Conservation (phyloP, 441 rosid species). For the Jatropha podagrica region DNA sequence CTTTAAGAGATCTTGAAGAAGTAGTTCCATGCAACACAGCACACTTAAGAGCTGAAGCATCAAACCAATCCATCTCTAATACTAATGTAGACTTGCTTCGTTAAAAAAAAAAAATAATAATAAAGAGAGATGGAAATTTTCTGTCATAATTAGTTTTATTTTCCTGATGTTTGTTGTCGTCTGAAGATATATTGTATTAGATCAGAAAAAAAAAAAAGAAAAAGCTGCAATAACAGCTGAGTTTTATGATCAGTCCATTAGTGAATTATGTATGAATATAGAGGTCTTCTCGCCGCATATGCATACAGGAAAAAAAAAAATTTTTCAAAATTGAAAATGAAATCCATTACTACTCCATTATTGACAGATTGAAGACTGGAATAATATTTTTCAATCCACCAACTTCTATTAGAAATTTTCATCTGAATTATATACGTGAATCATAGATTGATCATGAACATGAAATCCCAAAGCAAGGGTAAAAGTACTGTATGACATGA, state of each 20-base stretch:
- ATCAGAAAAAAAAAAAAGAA: constrained; percentile 9
- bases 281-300: constrained; percentile 9
- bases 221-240: constrained; percentile 32
- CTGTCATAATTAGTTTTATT: constrained; percentile 6
- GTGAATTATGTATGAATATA: background rate
- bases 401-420: background rate
- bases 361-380: background rate
- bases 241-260: background rate
- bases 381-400: background rate
- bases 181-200: constrained; percentile 14
- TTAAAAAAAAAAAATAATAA: constrained; percentile 27
- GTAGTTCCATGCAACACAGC: constrained; percentile 44
- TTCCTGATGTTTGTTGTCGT: constrained; percentile 22
- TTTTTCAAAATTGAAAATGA: background rate
- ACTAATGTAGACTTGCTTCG: constrained; percentile 42
- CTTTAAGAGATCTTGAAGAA: constrained; percentile 46
- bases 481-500: background rate
- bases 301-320: background rate
- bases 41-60: constrained; percentile 44
- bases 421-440: background rate
- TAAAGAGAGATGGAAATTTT: constrained; percentile 15
- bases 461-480: background rate
- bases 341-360: background rate
- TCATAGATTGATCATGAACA: background rate
- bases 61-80: constrained; percentile 36